These are phyloP conservation scores for Ustilago xerochloae DNA, from an alignment of 1,284 basidiomycete species.

Conservation along the genomic window DNA sequence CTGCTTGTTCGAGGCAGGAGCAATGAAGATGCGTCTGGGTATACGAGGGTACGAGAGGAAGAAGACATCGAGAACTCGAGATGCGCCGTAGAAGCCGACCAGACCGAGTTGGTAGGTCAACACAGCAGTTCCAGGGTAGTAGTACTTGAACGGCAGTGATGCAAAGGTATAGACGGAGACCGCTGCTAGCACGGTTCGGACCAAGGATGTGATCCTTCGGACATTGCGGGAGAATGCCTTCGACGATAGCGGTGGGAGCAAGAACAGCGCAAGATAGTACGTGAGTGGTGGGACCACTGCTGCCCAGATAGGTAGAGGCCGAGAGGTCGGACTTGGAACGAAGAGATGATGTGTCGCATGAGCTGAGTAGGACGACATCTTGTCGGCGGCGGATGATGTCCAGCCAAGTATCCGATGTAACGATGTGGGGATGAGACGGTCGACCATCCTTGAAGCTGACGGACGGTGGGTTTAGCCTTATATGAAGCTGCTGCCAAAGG, in stretches of 20 bases:
- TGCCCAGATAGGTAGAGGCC: conserved; percentile 40
- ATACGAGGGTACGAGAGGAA: conserved; percentile 50
- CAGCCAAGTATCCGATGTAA: conserved; percentile 9
- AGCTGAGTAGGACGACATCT: conserved; percentile 18
- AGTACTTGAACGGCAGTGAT: conserved; percentile 42
- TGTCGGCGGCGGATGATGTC: conserved; percentile 1
- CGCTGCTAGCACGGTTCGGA: conserved; percentile 15
- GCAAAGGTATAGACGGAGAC: conserved; percentile 37
- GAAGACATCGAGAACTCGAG: conserved; percentile 48
- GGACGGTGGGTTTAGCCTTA: background rate
- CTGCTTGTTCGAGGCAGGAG: conserved; percentile 1
- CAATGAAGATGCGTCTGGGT: conserved; percentile 37
- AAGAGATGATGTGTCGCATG: conserved; percentile 40
- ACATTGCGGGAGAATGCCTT: conserved; percentile 15
- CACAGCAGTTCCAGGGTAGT: conserved; percentile 44
- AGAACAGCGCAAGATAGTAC: conserved; percentile 46
- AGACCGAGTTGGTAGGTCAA: conserved; percentile 55
- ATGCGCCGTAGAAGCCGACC: conserved; percentile 43
- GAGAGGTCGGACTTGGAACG: conserved; percentile 13
- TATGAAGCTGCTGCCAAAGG: background rate
- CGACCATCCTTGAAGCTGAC: background rate
- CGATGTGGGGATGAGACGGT: conserved; percentile 4
- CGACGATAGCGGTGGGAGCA: conserved; percentile 36
- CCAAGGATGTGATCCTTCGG: conserved; percentile 4
- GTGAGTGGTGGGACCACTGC: conserved; percentile 43